These are phyloP conservation scores for Salinomyces thailandicus DNA, from an alignment of 2,329 filamentous ascomycete species.

Conservation along the genomic window DNA sequence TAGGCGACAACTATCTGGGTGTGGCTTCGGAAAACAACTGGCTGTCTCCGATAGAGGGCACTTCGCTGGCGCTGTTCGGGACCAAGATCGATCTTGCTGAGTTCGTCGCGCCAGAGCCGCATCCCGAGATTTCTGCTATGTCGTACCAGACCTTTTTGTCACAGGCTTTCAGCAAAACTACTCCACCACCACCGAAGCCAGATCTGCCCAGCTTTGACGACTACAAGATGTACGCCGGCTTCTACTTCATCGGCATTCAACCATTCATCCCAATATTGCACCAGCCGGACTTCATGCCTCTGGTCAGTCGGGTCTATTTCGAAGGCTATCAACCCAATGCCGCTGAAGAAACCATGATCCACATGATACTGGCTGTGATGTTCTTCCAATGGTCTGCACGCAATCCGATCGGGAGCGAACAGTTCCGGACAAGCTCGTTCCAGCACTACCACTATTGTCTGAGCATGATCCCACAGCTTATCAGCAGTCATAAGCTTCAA, in stretches of 20 bases:
- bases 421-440: conserved; percentile 55
- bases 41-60: conserved; percentile 64
- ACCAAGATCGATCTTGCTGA: conserved; percentile 69
- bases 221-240: conserved; percentile 58
- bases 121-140: conserved; percentile 51
- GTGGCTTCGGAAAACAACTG: conserved; percentile 52
- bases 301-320: conserved; percentile 62
- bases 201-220: conserved; percentile 54
- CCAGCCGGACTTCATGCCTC: conserved; percentile 57
- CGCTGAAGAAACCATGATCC: conserved; percentile 58
- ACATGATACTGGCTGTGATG: conserved; percentile 71
- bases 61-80: conserved; percentile 65
- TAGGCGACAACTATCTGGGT: conserved; percentile 56
- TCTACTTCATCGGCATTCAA: conserved; percentile 64
- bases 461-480: conserved; percentile 56
- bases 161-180: conserved; percentile 48
- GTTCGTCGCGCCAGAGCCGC: conserved; percentile 56
- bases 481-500: conserved; percentile 50
- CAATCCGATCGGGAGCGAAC: conserved; percentile 45
- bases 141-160: conserved; percentile 62
- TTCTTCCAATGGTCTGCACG: conserved; percentile 67
- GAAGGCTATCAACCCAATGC: conserved; percentile 53
- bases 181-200: conserved; percentile 45
- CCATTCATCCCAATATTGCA: conserved; percentile 68
- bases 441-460: conserved; percentile 69